phyloP scores from a whole-genome alignment of 73 alveolate species.

The Strombidium stylifer region DNA sequence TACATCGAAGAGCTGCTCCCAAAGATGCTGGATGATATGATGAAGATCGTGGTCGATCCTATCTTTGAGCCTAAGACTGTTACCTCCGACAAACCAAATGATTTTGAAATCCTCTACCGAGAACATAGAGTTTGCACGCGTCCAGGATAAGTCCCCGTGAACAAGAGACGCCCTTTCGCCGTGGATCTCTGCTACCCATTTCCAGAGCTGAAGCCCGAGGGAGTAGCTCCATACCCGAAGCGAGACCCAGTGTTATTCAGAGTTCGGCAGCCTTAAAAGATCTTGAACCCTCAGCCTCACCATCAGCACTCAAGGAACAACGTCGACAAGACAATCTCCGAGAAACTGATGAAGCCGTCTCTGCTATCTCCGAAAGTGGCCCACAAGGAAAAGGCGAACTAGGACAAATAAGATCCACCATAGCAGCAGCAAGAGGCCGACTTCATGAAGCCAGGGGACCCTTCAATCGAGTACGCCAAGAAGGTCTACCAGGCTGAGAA shows the following conservation, averaged over 20 bases:
- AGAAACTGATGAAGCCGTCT: too few species aligned
- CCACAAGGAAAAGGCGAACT: too few species aligned
- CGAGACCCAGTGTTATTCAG: not conserved
- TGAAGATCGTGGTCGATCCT: constrained; percentile 69
- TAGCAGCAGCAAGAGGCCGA: too few species aligned
- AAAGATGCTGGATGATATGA: constrained; percentile 77
- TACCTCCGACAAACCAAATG: not conserved
- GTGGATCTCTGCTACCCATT: not conserved
- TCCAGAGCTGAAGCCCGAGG: not conserved
- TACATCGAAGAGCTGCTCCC: constrained; percentile 62
- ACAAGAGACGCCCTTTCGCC: not conserved
- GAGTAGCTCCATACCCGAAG: not conserved
- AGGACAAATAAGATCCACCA: too few species aligned
- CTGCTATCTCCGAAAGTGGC: too few species aligned
- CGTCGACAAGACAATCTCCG: too few species aligned
- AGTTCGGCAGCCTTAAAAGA: not conserved
- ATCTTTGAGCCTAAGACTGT: constrained; percentile 22
- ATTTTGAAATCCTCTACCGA: constrained; percentile 7
- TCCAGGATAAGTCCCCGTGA: not conserved
- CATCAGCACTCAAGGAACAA: too few species aligned
- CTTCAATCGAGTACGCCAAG: too few species aligned
- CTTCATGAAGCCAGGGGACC: too few species aligned
- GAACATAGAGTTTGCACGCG: not conserved
- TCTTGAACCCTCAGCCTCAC: too few species aligned
- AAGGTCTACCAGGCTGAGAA: too few species aligned